These are phyloP conservation scores for Claviceps humidiphila DNA, from an alignment of 2,329 filamentous ascomycete species.

Conservation along the genomic window DNA sequence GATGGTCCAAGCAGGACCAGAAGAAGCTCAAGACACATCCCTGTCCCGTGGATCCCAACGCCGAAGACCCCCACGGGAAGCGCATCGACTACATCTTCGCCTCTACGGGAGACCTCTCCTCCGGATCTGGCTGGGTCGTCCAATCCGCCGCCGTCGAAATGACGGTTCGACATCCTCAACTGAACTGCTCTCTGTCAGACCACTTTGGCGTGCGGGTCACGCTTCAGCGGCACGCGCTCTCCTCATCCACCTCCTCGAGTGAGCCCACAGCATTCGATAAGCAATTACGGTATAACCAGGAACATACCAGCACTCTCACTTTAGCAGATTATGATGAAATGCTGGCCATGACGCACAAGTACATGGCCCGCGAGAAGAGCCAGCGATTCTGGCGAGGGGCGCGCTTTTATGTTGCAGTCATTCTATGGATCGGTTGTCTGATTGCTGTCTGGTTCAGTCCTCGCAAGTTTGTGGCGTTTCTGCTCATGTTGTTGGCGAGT, in stretches of 20 bases:
- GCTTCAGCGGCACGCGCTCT: conserved; percentile 36
- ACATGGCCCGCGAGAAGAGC: conserved; percentile 54
- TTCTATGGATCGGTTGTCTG: conserved; percentile 59
- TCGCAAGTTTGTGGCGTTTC: conserved; percentile 61
- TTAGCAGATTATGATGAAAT: conserved; percentile 46
- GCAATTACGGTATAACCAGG: conserved; percentile 18
- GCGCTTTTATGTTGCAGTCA: conserved; percentile 59
- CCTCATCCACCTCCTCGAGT: conserved; percentile 7
- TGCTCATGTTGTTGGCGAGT: conserved; percentile 69
- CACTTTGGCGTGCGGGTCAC: conserved; percentile 87
- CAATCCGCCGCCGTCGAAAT: conserved; percentile 62
- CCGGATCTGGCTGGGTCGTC: conserved; percentile 49
- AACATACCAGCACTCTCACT: conserved; percentile 10
- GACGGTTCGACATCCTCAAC: conserved; percentile 64
- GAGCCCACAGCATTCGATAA: conserved; percentile 15
- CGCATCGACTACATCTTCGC: conserved; percentile 92
- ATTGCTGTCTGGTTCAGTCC: conserved; percentile 80
- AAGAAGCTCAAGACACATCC: conserved; percentile 48
- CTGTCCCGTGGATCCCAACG: conserved; percentile 47
- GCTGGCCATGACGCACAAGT: conserved; percentile 53
- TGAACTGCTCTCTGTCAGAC: conserved; percentile 81
- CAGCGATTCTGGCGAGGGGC: conserved; percentile 59
- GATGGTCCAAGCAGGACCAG: conserved; percentile 63
- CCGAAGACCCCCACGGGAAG: conserved; percentile 63
- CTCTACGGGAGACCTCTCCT: conserved; percentile 32